Base-by-base conservation (phyloP, 2,329 filamentous ascomycete genomes). In the Ascochyta koolunga region DNA sequence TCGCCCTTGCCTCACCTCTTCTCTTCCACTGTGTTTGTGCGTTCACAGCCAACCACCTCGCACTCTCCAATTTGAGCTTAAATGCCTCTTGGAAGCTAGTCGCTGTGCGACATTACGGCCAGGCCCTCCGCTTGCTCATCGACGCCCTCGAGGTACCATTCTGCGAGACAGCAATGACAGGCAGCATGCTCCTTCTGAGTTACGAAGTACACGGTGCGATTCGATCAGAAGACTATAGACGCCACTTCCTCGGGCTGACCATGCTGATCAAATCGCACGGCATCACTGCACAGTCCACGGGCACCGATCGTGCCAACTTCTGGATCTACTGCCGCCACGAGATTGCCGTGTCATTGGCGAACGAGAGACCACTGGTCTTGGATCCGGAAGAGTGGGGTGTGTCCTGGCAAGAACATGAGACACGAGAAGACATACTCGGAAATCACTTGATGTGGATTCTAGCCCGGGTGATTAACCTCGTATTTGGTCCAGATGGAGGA, bases 241-340 rank as follows among this genome's bases (percentile, higher is more conserved):
- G 62, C 16, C 71, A 74, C 32, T 68, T 73, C 27, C 60, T 70
- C 9, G 71, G 70, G 6, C 58, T 70, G 4, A 62, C 62, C 8
- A 64, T 66, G 51, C 55, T 74, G 39, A 65, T 73, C 43, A 73
- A 70, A 43, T 56, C 61, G 5, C 62, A 67, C 11, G 54, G 57
- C 13, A 67, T 72, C 18, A 67, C 57, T 19, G 71, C 70, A 11
- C 62, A 65, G 18, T 68, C 66, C 9, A 58, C 42, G 1, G 70
- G 69, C 1, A 67, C 65, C 9, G 67, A 71, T 40, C 56, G 61
- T 13, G 72, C 71, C 6, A 73, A 70, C 16, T 74, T 74, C 50
- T 74, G 71, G 70, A 67, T 74, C 22, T 72, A 73, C 40, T 56
- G 67, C 8, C 50, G 69, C 10, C 70, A 73, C 43, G 69, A 73